These are phyloP conservation scores for Phaeosphaeriaceae sp. DNA, from an alignment of 2,329 filamentous ascomycete genomes.

Conservation along the genomic window DNA sequence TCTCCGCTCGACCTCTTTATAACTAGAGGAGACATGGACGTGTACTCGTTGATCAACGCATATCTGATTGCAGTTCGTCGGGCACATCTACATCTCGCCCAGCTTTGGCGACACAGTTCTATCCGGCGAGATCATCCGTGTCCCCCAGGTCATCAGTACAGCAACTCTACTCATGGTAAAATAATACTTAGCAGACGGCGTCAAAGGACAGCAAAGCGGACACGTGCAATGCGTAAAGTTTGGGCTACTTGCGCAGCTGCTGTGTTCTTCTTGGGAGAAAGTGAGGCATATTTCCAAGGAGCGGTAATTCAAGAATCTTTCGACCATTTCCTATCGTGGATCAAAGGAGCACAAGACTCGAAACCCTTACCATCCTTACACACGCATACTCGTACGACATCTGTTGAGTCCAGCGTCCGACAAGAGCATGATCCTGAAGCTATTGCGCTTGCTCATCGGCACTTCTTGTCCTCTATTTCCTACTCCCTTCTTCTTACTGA, in stretches of 20 bases:
- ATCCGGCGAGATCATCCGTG: slow-evolving; percentile 79
- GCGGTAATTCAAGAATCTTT: slow-evolving; percentile 85
- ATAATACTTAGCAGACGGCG: slow-evolving; percentile 67
- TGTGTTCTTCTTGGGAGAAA: slow-evolving; percentile 87
- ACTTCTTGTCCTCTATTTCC: slow-evolving; percentile 73
- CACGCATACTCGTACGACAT: background rate
- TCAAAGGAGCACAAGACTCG: slow-evolving; percentile 52
- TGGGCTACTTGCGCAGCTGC: slow-evolving; percentile 91
- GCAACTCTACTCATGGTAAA: slow-evolving; percentile 65
- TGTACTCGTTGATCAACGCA: slow-evolving; percentile 84
- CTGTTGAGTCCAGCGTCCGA: slow-evolving; percentile 1
- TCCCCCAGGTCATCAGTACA: slow-evolving; percentile 69
- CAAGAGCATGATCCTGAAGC: slow-evolving; percentile 79
- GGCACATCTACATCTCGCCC: slow-evolving; percentile 81
- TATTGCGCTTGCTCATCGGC: slow-evolving; percentile 77
- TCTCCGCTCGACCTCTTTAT: slow-evolving; percentile 89
- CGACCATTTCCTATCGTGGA: slow-evolving; percentile 79
- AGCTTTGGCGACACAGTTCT: slow-evolving; percentile 84
- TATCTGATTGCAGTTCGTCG: slow-evolving; percentile 87
- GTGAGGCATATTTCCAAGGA: slow-evolving; percentile 86
- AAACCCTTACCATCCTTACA: background rate
- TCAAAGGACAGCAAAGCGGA: slow-evolving; percentile 67
- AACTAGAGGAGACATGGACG: slow-evolving; percentile 73
- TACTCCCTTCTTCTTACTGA: slow-evolving; percentile 72
- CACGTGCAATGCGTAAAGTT: slow-evolving; percentile 74